phyloP scores from a whole-genome alignment of 1,284 basidiomycete species.

The Volvariella volvacea region DNA sequence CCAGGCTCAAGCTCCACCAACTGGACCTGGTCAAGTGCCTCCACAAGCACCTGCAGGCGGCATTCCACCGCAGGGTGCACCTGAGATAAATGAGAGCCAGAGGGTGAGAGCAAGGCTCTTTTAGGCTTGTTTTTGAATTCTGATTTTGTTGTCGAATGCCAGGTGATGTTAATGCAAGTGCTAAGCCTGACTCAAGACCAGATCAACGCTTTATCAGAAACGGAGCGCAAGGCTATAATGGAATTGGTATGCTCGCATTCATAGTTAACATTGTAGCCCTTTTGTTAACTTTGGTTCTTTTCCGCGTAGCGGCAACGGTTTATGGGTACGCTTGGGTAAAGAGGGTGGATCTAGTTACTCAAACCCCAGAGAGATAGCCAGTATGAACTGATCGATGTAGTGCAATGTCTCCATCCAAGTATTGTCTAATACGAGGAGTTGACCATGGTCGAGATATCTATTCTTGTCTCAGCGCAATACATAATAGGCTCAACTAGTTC shows the following conservation, averaged over 20 bases:
- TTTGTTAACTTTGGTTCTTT: slow-evolving; percentile 2
- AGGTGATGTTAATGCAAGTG: slow-evolving; percentile 86
- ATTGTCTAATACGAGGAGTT: too few species aligned
- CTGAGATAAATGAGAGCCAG: slow-evolving; percentile 32
- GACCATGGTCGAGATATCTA: too few species aligned
- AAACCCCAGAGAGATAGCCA: too few species aligned
- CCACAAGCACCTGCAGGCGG: too few species aligned
- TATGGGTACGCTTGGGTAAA: too few species aligned
- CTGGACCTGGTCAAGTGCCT: slow-evolving; percentile 2
- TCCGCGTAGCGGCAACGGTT: slow-evolving; percentile 9
- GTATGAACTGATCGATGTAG: too few species aligned
- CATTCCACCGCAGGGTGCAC: too few species aligned
- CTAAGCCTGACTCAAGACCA: slow-evolving; percentile 82
- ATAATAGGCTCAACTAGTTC: too few species aligned
- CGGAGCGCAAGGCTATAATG: slow-evolving; percentile 82
- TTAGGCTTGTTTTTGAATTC: not conserved
- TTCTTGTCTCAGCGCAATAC: too few species aligned
- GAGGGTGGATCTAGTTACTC: too few species aligned
- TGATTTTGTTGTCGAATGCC: too few species aligned
- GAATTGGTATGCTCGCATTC: slow-evolving; percentile 59
- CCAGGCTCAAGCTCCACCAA: slow-evolving; percentile 9
- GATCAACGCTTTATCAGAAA: slow-evolving; percentile 77
- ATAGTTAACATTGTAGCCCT: not conserved
- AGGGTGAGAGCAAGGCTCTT: slow-evolving; percentile 19
- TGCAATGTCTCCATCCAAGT: too few species aligned